These are phyloP conservation scores for Prunus mume DNA, from an alignment of 306 rosid species.

Conservation along the genomic window DNA sequence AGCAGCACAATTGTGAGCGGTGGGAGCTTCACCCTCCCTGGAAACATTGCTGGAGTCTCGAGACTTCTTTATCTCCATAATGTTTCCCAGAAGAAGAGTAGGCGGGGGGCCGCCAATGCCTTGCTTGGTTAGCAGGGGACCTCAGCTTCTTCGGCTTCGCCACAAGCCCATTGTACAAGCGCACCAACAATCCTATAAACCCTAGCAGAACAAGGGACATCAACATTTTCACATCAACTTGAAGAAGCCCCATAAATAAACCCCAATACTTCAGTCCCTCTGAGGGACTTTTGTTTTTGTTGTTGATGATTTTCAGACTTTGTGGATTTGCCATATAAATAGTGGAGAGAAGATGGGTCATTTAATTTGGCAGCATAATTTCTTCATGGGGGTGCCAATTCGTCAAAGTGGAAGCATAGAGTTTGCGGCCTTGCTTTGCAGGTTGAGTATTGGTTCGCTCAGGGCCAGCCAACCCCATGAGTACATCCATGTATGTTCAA, in stretches of 20 bases:
- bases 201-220: background rate
- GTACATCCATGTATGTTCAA: too few species aligned
- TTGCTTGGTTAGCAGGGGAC: slow-evolving; percentile 33
- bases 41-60: background rate
- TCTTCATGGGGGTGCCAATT: too few species aligned
- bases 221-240: slow-evolving; percentile 1
- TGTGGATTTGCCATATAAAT: background rate
- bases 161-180: slow-evolving; percentile 17
- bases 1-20: slow-evolving; percentile 4
- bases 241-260: background rate
- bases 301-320: too few species aligned
- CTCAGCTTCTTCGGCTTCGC: slow-evolving; percentile 34
- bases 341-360: background rate
- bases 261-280: too few species aligned
- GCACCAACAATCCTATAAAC: slow-evolving; percentile 6
- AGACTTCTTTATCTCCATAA: slow-evolving; percentile 29
- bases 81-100: slow-evolving; percentile 41
- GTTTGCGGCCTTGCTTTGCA: too few species aligned
- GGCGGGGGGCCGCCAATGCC: slow-evolving; percentile 48
- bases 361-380: background rate
- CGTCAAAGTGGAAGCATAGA: background rate
- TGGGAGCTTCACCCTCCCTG: background rate
- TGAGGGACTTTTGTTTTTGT: too few species aligned
- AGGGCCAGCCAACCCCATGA: too few species aligned
- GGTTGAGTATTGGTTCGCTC: too few species aligned